phyloP scores from a whole-genome alignment of 169 alveolate species.

The Cryptosporidium xiaoi region DNA sequence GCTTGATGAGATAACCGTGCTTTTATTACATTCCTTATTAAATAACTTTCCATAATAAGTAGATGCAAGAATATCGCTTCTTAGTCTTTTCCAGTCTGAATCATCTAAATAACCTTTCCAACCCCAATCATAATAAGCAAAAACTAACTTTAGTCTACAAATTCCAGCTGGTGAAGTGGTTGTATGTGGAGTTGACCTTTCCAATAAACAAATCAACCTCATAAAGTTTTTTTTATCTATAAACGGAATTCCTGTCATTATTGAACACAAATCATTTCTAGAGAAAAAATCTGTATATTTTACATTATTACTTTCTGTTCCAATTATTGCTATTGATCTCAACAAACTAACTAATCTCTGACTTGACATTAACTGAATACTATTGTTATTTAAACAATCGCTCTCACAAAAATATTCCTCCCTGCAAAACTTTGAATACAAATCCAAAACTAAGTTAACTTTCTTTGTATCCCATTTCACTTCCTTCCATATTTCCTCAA shows the following conservation, averaged over 20 bases:
- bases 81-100: conserved; percentile 56
- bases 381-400: conserved; percentile 1
- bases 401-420: not conserved
- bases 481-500: conserved; percentile 65
- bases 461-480: conserved; percentile 61
- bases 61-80: conserved; percentile 35
- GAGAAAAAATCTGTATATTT: conserved; percentile 18
- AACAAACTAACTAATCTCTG: conserved; percentile 33
- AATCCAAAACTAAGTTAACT: conserved; percentile 33
- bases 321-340: conserved; percentile 50
- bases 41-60: conserved; percentile 50
- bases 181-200: conserved; percentile 69
- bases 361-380: conserved; percentile 39
- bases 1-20: not conserved
- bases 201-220: conserved; percentile 58
- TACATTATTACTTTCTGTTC: conserved; percentile 1
- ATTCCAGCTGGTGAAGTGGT: conserved; percentile 74
- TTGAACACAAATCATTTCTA: conserved; percentile 46
- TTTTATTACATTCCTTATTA: not conserved
- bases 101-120: conserved; percentile 70
- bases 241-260: conserved; percentile 68
- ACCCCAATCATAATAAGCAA: conserved; percentile 72
- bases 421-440: conserved; percentile 39
- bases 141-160: conserved; percentile 61
- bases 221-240: conserved; percentile 63